Base-by-base conservation (phyloP, 2,329 filamentous ascomycete genomes). In the Penicillium griseofulvum region DNA sequence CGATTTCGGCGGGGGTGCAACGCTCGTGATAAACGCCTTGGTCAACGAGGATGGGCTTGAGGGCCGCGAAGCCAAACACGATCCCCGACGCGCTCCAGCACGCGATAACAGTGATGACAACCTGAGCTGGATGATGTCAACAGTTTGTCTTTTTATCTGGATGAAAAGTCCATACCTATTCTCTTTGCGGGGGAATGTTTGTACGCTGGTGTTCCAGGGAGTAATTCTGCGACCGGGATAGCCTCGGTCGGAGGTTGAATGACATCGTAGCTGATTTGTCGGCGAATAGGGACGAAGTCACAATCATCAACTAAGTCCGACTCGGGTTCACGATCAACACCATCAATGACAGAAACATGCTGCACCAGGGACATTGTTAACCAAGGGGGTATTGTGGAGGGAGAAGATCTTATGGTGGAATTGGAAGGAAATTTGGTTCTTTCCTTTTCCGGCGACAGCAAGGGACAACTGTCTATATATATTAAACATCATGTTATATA, bases 41-140 rank as follows among this genome's bases (percentile, higher is more conserved):
- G 12, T 79, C 74, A 57, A 92, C 87, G 26, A 95, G 78, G 9
- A 94, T 83, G 0, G 90, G 90, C 70, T 94, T 95, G 63, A 95
- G 79, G 12, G 90, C 90, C 14, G 90, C 90, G 72, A 90, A 95
- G 33, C 90, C 90, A 73, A 94, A 94, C 17, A 94, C 85, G 38
- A 91, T 79, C 1, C 90, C 92, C 5, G 91, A 87, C 7, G 89
- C 85, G 57, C 92, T 80, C 54, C 91, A 82, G 71, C 89, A 92
- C 65, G 87, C 87, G n/a, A 89, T 65, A 1, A 89, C 82, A 3
- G 85, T 87, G 39, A 83, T 78, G 5, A 76, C 69, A 22, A 91
- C 84, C 73, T 91, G 89, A 10, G 82, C 73, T 71, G 43, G 10
- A 49, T 6, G 10, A 11, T 9, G 38, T 67, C 31, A 63, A 57